A percentile compares a stretch with the other conserved stretches of the same genome.
phyloP scores from a whole-genome alignment of 176 grass and related monocot species.

The Oryza glaberrima region DNA sequence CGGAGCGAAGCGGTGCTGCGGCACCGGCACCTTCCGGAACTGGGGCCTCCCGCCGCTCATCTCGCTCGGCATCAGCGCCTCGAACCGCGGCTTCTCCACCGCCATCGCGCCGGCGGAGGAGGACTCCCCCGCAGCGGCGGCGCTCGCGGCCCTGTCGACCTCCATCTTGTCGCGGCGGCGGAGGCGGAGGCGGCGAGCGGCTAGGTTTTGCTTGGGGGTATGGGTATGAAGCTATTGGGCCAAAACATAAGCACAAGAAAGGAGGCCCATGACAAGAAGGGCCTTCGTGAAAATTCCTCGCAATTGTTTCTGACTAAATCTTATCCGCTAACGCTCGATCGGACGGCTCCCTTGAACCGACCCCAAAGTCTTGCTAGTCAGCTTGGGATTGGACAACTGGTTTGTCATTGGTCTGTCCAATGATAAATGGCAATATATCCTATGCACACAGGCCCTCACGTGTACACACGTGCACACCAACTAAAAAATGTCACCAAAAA shows the following conservation, averaged over 20 bases:
- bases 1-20: conserved; percentile 62
- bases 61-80: conserved; percentile 68
- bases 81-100: conserved; percentile 55
- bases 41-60: conserved; percentile 66
- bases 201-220: not conserved
- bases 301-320: too few relatives aligned
- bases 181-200: not conserved
- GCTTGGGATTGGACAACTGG: not conserved
- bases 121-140: not conserved
- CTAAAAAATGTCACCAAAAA: too few relatives aligned
- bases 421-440: too few relatives aligned
- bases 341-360: too few relatives aligned
- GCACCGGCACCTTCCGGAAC: conserved; percentile 70
- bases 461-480: too few relatives aligned
- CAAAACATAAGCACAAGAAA: not conserved
- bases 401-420: too few relatives aligned
- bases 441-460: too few relatives aligned
- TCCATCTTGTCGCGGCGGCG: conserved; percentile 23
- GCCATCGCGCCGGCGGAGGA: conserved; percentile 31
- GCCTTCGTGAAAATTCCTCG: not conserved
- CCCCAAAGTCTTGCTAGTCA: not conserved
- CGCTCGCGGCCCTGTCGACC: conserved; percentile 9
- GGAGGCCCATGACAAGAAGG: not conserved
- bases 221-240: not conserved
- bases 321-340: too few relatives aligned